These are phyloP conservation scores for Candida succiphila DNA, from an alignment of 805 yeast genomes.

Conservation along the genomic window DNA sequence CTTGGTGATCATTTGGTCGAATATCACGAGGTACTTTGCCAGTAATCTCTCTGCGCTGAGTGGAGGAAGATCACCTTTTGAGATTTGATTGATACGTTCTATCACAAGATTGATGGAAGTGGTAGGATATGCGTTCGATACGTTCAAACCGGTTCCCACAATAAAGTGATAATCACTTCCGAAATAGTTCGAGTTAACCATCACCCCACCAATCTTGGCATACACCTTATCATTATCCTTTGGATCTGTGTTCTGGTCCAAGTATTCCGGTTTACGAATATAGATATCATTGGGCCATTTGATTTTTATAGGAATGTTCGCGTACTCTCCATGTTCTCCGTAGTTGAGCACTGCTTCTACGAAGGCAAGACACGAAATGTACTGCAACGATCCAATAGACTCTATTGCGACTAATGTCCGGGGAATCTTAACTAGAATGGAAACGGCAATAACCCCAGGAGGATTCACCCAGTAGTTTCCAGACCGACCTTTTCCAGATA, in stretches of 20 bases:
- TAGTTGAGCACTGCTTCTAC: constrained; percentile 66
- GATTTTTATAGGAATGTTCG: constrained; percentile 65
- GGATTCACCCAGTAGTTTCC: constrained; percentile 96
- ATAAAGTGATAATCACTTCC: constrained; percentile 54
- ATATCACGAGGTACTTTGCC: constrained; percentile 58
- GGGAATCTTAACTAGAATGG: constrained; percentile 58
- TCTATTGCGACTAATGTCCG: constrained; percentile 28
- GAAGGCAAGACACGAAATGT: constrained; percentile 72
- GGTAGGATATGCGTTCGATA: constrained; percentile 81
- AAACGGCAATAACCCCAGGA: constrained; percentile 78
- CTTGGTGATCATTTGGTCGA: constrained; percentile 50
- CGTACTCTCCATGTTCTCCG: constrained; percentile 41
- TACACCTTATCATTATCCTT: constrained; percentile 46
- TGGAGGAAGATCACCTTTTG: constrained; percentile 29
- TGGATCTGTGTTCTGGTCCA: constrained; percentile 15
- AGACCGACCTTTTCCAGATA: constrained; percentile 89
- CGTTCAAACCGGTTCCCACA: constrained; percentile 82
- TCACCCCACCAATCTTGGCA: constrained; percentile 73
- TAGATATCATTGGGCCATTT: constrained; percentile 98
- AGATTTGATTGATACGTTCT: constrained; percentile 43
- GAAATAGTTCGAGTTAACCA: constrained; percentile 69
- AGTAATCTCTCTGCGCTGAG: constrained; percentile 37
- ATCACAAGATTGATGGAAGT: constrained; percentile 75
- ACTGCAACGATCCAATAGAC: constrained; percentile 77
- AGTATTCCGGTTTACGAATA: constrained; percentile 55